Evolutionary conservation across 2,329 filamentous ascomycete genomes (phyloP), one percentile per base, ranked within the genome.

Genomic region (Truncatella angustata): DNA sequence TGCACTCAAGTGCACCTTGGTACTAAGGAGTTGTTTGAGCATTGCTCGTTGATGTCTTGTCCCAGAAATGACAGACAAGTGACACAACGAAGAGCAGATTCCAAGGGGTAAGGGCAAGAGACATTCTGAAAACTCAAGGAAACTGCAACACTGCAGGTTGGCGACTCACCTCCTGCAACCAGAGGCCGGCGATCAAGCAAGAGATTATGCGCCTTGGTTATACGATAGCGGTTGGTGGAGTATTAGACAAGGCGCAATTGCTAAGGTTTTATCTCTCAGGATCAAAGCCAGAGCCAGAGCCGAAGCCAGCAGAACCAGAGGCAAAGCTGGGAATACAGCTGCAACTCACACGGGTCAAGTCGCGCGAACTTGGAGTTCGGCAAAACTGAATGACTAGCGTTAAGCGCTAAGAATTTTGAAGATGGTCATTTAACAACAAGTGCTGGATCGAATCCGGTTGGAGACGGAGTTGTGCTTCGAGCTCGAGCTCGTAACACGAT

Each of bases 161-260:
- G 24, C 30, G 20, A 37, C 45, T 20, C 28, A 49, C 45, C 45
- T 49, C 32, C 30, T 49, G 45, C 20, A 16, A 37, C n/a, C 20
- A 47, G 42, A 26, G 34, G 45, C 45, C 45, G 34, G 32, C 45
- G 45, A 34, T 49, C 45, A 36, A 35, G 21, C n/a, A 32, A 46
- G 23, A 49, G 45, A 49, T 37, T 23, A 49, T 49, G 45, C 45
- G 32, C 45, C 43, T 30, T 3, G 18, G 14, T 21, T 24, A 43
- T n/a, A 24, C 40, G 45, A 35, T 35, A 16, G 14, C n/a, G 18
- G 36, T n/a, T n/a, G 12, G 36, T 39, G n/a, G 36, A 12, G 7
- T n/a, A 7, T 39, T n/a, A n/a, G 12, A 6, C 10, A 20, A n/a
- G 36, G 9, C 36, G 36, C 16, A n/a, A n/a, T 39, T 39, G 10